phyloP scores from a whole-genome alignment of 805 yeast genomes.

The Blastobotrys attinorum region DNA sequence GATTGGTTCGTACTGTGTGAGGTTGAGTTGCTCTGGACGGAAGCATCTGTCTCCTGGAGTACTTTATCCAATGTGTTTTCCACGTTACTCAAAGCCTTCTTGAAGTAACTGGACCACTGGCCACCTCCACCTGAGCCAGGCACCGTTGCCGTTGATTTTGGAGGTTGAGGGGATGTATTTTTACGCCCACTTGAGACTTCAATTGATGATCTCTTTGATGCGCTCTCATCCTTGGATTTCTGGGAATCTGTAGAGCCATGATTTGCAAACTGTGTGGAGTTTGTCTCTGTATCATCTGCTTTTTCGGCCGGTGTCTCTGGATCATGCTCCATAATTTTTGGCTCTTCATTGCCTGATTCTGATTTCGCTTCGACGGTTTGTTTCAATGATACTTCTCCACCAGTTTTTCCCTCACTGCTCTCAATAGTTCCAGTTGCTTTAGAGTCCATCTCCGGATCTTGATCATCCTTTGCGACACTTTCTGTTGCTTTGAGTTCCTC shows the following conservation, averaged over 20 bases:
- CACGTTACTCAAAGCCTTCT: conserved; percentile 35
- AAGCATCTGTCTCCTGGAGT: conserved; percentile 21
- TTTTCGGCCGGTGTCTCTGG: too few species aligned
- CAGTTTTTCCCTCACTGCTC: not conserved
- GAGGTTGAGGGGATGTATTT: not conserved
- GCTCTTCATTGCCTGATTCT: too few species aligned
- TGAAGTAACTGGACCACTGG: conserved; percentile 24
- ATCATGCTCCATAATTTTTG: too few species aligned
- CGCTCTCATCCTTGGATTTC: not conserved
- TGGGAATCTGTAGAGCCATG: not conserved
- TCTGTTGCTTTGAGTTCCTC: too few species aligned
- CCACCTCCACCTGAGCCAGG: not conserved
- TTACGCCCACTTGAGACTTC: not conserved
- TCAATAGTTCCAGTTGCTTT: too few species aligned
- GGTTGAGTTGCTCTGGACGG: conserved; percentile 8
- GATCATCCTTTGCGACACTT: too few species aligned
- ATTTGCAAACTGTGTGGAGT: too few species aligned
- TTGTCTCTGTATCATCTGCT: too few species aligned
- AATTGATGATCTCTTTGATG: not conserved
- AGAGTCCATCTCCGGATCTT: too few species aligned
- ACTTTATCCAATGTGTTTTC: conserved; percentile 35
- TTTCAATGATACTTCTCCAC: not conserved
- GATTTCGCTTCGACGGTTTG: not conserved
- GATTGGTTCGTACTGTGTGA: conserved; percentile 1
- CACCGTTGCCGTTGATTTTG: not conserved